Conservation (phyloP, 331 rosid genomes). For the Pyrus hybrid region DNA sequence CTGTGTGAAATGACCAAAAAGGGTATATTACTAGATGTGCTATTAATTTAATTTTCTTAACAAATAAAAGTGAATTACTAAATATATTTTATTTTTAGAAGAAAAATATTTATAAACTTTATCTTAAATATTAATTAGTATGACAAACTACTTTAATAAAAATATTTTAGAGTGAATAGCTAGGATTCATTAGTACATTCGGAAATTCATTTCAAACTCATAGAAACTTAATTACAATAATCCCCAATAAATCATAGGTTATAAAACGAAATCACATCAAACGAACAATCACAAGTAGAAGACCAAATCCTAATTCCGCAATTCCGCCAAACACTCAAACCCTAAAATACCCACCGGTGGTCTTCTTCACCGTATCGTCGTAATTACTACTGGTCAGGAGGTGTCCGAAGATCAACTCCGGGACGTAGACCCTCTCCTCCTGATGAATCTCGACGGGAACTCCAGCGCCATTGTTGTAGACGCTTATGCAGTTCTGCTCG, state of each 20-base stretch:
- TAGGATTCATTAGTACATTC: no score
- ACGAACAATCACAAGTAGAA: background rate
- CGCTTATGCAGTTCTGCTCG: slow-evolving; percentile 19
- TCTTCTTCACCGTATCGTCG: slow-evolving; percentile 67
- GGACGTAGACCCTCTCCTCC: slow-evolving; percentile 75
- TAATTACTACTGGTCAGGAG: slow-evolving; percentile 38
- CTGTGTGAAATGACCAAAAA: no score
- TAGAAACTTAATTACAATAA: background rate
- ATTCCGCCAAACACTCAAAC: background rate
- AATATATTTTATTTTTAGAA: no score
- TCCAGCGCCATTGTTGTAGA: background rate
- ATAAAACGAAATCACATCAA: background rate
- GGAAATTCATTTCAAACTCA: background rate
- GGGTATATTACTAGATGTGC: no score
- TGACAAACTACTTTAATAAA: no score
- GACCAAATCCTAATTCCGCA: background rate
- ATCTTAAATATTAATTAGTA: no score
- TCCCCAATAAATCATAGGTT: background rate
- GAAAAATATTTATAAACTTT: no score
- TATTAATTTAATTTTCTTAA: no score
- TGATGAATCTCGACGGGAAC: slow-evolving; percentile 78
- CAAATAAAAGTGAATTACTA: no score
- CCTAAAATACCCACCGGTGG: slow-evolving; percentile 53
- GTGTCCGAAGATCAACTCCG: slow-evolving; percentile 13
- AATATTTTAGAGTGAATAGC: no score